Conservation (phyloP, 1,284 basidiomycete genomes). For the Malassezia obtusa region DNA sequence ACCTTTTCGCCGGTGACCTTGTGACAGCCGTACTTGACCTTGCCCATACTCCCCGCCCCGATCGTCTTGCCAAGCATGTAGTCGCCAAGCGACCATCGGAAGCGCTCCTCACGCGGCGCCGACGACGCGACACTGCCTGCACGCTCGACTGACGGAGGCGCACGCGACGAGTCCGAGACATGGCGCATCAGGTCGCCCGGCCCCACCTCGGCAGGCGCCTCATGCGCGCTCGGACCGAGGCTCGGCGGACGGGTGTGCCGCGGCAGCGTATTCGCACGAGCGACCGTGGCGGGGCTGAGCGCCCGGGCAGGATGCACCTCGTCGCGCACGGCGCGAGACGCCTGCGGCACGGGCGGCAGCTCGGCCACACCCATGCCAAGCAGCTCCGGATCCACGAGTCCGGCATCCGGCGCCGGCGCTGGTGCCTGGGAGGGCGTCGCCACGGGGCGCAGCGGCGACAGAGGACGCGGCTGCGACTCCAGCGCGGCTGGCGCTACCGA, state of each 20-base stretch:
- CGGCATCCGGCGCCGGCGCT: neutral
- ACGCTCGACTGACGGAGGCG: neutral
- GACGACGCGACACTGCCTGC: neutral
- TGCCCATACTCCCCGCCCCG: slow-evolving; percentile 96
- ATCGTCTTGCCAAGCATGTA: slow-evolving; percentile 94
- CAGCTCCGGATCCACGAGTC: slow-evolving; percentile 12
- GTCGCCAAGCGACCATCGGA: slow-evolving; percentile 60
- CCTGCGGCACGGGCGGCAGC: neutral
- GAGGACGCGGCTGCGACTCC: neutral
- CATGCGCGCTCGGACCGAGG: neutral
- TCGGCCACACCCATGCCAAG: neutral
- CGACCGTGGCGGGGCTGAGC: neutral
- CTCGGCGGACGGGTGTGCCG: neutral
- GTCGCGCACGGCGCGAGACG: neutral
- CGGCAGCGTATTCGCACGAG: slow-evolving; percentile 5
- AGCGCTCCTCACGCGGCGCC: neutral
- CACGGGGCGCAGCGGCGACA: slow-evolving; percentile 12
- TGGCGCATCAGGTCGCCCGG: neutral
- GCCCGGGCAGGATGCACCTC: neutral
- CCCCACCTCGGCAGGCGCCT: neutral
- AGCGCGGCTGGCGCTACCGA: neutral
- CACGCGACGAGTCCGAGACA: neutral
- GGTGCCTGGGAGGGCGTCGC: neutral
- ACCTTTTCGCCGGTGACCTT: slow-evolving; percentile 86
- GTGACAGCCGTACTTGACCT: slow-evolving; percentile 91